Evolutionary conservation across 345 rosid species (phyloP).

Genomic region (Chamaenerion angustifolium): DNA sequence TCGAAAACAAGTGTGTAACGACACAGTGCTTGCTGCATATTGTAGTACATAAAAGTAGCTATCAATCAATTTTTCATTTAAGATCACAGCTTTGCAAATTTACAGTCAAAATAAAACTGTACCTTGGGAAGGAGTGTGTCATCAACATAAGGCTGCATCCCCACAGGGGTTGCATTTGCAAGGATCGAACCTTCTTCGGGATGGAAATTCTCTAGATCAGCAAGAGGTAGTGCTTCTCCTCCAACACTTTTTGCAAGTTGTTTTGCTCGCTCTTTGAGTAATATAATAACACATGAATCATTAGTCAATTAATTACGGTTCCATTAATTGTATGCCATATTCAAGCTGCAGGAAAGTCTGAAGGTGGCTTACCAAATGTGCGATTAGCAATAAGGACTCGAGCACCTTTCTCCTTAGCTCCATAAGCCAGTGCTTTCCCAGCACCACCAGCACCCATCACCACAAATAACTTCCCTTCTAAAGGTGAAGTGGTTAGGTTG

Average conservation of each 20-base stretch:
- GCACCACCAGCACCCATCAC: constrained; percentile 97
- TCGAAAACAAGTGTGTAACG: constrained; percentile 63
- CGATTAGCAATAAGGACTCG: constrained; percentile 80
- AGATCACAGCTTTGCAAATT: background rate
- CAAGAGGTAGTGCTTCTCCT: constrained; percentile 61
- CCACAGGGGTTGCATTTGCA: constrained; percentile 85
- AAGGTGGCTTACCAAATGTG: constrained; percentile 37
- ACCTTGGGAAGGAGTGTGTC: constrained; percentile 89
- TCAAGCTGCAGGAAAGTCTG: too few species aligned
- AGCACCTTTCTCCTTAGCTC: constrained; percentile 88
- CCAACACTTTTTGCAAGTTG: constrained; percentile 62
- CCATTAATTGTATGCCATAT: too few species aligned
- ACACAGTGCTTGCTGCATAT: constrained; percentile 51
- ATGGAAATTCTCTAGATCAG: constrained; percentile 48
- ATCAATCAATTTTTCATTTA: too few species aligned
- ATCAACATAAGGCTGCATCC: constrained; percentile 83
- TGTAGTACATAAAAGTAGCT: too few species aligned
- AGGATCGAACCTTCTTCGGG: constrained; percentile 74
- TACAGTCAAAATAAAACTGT: background rate
- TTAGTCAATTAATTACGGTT: background rate
- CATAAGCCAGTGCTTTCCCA: constrained; percentile 90
- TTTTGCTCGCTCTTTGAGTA: constrained; percentile 52
- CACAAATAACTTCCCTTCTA: constrained; percentile 69
- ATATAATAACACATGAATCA: constrained; percentile 9
- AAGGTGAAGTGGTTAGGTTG: constrained; percentile 27